Conservation (phyloP, 495 filamentous ascomycete species). For the Aspergillus sclerotiicarbonarius region DNA sequence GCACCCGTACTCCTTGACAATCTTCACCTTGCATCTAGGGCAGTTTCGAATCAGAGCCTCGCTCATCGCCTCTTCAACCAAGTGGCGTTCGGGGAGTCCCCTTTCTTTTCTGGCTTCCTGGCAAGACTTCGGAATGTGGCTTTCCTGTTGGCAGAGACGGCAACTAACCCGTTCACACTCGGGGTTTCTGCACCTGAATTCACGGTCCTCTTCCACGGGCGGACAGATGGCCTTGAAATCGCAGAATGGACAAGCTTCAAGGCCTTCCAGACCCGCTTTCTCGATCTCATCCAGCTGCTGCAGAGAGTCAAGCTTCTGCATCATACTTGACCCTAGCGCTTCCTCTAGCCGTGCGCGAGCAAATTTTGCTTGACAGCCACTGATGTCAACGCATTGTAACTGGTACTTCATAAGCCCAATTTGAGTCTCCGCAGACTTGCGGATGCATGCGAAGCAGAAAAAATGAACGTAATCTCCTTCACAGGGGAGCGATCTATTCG, state of each 20-base stretch:
- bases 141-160: conserved; percentile 66
- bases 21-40: conserved; percentile 59
- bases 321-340: conserved; percentile 57
- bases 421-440: conserved; percentile 58
- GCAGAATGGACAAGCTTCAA: conserved; percentile 78
- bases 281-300: conserved; percentile 68
- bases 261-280: conserved; percentile 61
- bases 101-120: conserved; percentile 63
- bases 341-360: conserved; percentile 43
- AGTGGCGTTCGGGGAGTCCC: conserved; percentile 57
- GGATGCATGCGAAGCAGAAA: conserved; percentile 69
- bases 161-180: conserved; percentile 68
- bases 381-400: conserved; percentile 53
- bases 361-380: conserved; percentile 52
- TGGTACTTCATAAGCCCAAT: conserved; percentile 64
- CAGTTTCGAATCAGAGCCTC: conserved; percentile 66
- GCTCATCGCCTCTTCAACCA: conserved; percentile 81
- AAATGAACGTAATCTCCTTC: conserved; percentile 55
- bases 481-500: conserved; percentile 69
- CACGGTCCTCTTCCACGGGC: conserved; percentile 66
- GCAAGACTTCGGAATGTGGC: conserved; percentile 74
- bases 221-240: conserved; percentile 70
- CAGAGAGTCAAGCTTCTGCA: conserved; percentile 61
- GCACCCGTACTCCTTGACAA: conserved; percentile 74
- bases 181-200: conserved; percentile 69